Evolutionary conservation across 148 eudicot genomes (phyloP).

Genomic region (Vaccinium macrocarpon): DNA sequence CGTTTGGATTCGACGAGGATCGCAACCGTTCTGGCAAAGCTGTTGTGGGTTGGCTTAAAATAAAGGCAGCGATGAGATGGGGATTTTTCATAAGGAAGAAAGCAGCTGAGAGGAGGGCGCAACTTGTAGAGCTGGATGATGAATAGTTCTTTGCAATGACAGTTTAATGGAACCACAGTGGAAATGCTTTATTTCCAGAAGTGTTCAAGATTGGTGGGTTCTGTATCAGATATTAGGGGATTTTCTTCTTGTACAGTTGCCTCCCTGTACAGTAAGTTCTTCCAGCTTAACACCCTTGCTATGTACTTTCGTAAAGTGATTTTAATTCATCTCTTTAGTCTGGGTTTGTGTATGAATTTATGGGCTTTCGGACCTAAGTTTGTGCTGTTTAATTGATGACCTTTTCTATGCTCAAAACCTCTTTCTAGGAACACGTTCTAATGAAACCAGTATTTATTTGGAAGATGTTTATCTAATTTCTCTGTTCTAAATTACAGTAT

Average conservation of each 20-base stretch:
- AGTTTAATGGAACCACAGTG: background rate
- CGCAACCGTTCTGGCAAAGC: constrained; percentile 69
- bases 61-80: constrained; percentile 98
- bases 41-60: constrained; percentile 89
- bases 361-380: constrained; percentile 13
- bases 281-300: constrained; percentile 12
- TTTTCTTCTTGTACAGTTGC: constrained; percentile 27
- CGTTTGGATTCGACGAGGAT: constrained; percentile 51
- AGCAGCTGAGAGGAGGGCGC: constrained; percentile 92
- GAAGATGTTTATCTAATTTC: background rate
- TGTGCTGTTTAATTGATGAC: constrained; percentile 14
- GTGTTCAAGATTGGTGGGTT: constrained; percentile 14
- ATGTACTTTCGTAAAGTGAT: constrained; percentile 1
- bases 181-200: constrained; percentile 7
- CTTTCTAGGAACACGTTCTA: background rate
- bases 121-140: constrained; percentile 69
- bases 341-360: constrained; percentile 19
- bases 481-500: too few relatives aligned
- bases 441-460: background rate
- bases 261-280: constrained; percentile 25
- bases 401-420: background rate
- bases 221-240: constrained; percentile 17
- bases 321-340: background rate
- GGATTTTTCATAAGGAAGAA: constrained; percentile 88
- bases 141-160: constrained; percentile 28